phyloP scores from a whole-genome alignment of 441 rosid species.

The Omphalea diandra region DNA sequence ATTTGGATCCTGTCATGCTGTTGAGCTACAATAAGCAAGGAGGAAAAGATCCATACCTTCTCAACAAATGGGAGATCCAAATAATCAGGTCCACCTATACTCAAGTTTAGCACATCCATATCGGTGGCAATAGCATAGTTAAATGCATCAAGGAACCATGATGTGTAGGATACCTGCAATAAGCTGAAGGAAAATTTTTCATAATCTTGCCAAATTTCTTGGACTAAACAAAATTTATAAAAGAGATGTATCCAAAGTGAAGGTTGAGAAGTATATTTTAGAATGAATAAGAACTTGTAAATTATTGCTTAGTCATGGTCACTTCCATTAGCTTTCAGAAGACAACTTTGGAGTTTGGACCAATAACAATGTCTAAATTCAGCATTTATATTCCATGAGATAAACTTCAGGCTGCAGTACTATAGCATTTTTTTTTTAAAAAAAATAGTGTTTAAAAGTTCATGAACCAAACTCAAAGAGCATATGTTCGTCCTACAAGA shows the following conservation, averaged over 20 bases:
- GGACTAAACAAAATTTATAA: conserved; percentile 2
- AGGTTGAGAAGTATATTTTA: background rate
- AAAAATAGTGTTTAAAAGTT: background rate
- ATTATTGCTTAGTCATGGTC: background rate
- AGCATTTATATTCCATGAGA: background rate
- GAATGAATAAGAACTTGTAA: background rate
- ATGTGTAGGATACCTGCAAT: conserved; percentile 99
- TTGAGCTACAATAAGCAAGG: conserved; percentile 15
- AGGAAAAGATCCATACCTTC: conserved; percentile 57
- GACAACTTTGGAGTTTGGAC: background rate
- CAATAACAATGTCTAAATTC: background rate
- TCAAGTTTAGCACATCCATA: conserved; percentile 96
- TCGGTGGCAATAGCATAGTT: conserved; percentile 94
- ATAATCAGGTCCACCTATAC: conserved; percentile 99
- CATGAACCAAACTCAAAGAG: background rate
- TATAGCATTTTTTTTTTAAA: background rate
- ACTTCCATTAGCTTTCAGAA: background rate
- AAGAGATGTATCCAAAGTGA: background rate
- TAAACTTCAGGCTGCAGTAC: background rate
- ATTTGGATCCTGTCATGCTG: background rate
- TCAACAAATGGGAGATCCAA: conserved; percentile 97
- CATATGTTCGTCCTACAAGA: background rate
- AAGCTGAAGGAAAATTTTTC: conserved; percentile 88
- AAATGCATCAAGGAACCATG: conserved; percentile 99
- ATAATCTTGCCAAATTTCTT: conserved; percentile 49